These are phyloP conservation scores for Haematococcus lacustris DNA, from an alignment of 139 green algal genomes.

Conservation along the genomic window DNA sequence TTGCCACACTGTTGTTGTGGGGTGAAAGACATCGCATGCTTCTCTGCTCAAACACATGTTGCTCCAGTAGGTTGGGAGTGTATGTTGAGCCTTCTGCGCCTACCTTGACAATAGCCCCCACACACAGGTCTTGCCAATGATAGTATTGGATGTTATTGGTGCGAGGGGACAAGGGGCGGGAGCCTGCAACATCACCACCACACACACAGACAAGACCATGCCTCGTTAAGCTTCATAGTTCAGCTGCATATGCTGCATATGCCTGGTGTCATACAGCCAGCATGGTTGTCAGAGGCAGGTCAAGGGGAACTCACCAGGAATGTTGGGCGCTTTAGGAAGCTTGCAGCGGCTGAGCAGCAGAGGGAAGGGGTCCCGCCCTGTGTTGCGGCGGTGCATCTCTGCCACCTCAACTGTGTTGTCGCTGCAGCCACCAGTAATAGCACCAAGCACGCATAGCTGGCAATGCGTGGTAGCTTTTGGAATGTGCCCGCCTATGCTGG, in stretches of 20 bases:
- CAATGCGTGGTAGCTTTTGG: too few relatives aligned
- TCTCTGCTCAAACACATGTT: too few relatives aligned
- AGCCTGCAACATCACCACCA: conserved; percentile 9
- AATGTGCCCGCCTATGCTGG: too few relatives aligned
- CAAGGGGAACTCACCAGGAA: conserved; percentile 4
- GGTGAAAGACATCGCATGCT: too few relatives aligned
- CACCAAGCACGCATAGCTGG: too few relatives aligned
- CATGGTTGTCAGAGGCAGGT: background rate
- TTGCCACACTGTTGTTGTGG: too few relatives aligned
- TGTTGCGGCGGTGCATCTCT: conserved; percentile 29
- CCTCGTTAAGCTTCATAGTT: background rate
- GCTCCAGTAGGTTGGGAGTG: too few relatives aligned
- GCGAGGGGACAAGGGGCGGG: conserved; percentile 28
- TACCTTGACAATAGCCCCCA: conserved; percentile 53
- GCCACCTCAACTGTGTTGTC: conserved; percentile 73
- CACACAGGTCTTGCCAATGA: conserved; percentile 53
- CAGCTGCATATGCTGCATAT: background rate
- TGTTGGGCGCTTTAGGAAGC: conserved; percentile 32
- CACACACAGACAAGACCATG: background rate
- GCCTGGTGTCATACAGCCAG: background rate
- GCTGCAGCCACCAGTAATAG: background rate
- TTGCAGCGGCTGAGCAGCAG: conserved; percentile 25
- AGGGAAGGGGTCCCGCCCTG: conserved; percentile 35
- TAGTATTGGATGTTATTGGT: conserved; percentile 33
- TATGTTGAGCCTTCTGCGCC: too few relatives aligned